Base-by-base conservation (phyloP, 768 basidiomycete species). In the Hydnum rufescens region DNA sequence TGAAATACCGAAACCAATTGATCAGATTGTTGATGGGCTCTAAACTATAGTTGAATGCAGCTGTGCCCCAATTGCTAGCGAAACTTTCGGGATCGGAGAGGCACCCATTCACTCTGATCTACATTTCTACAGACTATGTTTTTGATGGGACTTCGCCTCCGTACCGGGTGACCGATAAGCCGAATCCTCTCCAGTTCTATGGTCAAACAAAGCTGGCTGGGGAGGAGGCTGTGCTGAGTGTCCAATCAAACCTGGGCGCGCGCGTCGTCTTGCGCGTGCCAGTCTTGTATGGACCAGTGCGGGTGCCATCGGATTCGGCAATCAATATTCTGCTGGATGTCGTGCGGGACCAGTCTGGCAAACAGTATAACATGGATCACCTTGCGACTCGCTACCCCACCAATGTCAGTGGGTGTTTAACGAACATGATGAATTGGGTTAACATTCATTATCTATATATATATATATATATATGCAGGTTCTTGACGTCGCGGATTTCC, bases 121-220 rank as follows among this genome's bases (percentile, higher is more conserved):
- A 90, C 66, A 89, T 99, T 58, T 93, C 89, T 4, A 96, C 58
- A 81, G 90, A 99, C 65, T 96, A 96, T 66, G 89, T 99, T 16
- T 97, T 97, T 61, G 87, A 92, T 57, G 93, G 93, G 1, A 79
- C 74, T n/a, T 78, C 80, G 1, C 87, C 93, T 2, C 89, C 90
- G 0, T 99, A 99, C 67, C 71, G 74, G 4, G 81, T 87, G 0
- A 70, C 71, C 4, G 76, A 80, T 13, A 60, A 64, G 30, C 75
- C 86, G 8, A 86, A 89, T 61, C 93, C 93, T 0, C 66, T 96
- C 32, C 84, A 99, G 52, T 68, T 83, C 16, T 99, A 99, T 61
- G 93, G 88, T 1, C 66, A 72, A 58, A 82, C 83, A 2, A 99
- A 99, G 64, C 72, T 79, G 32, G 83, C 80, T 23, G 93, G 89